Evolutionary conservation across 768 basidiomycete genomes (phyloP).

Genomic region (Filobasidium wieringae): DNA sequence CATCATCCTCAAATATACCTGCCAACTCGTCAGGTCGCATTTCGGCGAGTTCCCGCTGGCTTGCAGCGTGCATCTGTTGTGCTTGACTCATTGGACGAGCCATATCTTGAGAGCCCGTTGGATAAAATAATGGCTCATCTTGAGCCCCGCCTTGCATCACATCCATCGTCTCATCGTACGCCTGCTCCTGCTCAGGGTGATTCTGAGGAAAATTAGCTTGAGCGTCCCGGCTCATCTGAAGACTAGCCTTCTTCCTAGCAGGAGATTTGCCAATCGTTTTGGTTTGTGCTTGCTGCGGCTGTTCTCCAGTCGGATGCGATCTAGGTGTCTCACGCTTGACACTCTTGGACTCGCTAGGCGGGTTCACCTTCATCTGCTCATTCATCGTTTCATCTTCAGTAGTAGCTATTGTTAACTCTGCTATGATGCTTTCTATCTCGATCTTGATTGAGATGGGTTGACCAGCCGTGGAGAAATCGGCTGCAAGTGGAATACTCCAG

Average conservation of each 20-base stretch:
- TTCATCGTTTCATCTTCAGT: slow-evolving; percentile 31
- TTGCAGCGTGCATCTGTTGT: not conserved
- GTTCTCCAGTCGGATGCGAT: not conserved
- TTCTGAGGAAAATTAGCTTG: not conserved
- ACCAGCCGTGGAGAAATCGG: slow-evolving; percentile 27
- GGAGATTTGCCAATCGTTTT: not conserved
- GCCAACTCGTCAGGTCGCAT: slow-evolving; percentile 13
- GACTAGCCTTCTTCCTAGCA: not conserved
- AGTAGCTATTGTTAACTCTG: slow-evolving; percentile 32
- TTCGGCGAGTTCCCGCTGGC: slow-evolving; percentile 17
- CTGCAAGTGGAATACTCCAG: slow-evolving; percentile 23
- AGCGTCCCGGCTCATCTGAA: not conserved
- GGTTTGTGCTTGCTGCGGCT: too few relatives aligned
- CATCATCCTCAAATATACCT: slow-evolving; percentile 21
- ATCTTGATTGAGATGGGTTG: slow-evolving; percentile 32
- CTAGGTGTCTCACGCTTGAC: not conserved
- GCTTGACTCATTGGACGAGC: not conserved
- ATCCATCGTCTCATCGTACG: not conserved
- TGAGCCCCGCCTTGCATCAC: not conserved
- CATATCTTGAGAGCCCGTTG: not conserved
- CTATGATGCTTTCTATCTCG: slow-evolving; percentile 14
- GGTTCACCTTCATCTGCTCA: not conserved
- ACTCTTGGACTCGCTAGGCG: not conserved
- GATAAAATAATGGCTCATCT: slow-evolving; percentile 3
- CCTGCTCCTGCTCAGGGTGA: not conserved